phyloP scores from a whole-genome alignment of 2,329 filamentous ascomycete species.

The Neophaeococcomyces mojaviensis region DNA sequence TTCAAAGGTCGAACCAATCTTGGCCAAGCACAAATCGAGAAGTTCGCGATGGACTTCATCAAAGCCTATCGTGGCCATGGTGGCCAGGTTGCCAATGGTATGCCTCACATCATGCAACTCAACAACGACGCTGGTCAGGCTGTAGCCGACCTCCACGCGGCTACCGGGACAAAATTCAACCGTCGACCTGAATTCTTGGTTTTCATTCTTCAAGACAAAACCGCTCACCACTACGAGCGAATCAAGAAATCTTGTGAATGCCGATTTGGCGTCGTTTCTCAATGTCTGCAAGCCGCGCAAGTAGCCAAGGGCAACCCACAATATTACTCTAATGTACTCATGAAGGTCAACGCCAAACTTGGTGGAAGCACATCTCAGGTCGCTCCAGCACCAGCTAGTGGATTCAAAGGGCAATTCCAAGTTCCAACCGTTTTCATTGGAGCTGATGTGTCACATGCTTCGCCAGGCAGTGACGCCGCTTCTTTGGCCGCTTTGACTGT shows the following conservation, averaged over 20 bases:
- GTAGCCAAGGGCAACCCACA: conserved; percentile 65
- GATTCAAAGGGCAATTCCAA: conserved; percentile 25
- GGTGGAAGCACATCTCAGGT: conserved; percentile 66
- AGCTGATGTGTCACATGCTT: conserved; percentile 79
- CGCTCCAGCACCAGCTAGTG: conserved; percentile 29
- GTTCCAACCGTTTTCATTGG: conserved; percentile 75
- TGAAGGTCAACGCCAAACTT: conserved; percentile 96
- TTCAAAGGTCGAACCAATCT: conserved; percentile 49
- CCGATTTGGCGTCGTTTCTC: conserved; percentile 72
- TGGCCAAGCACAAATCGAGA: conserved; percentile 37
- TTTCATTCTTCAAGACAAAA: conserved; percentile 66
- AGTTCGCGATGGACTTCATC: conserved; percentile 55
- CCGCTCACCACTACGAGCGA: conserved; percentile 65
- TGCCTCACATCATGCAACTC: conserved; percentile 40
- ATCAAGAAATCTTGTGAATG: conserved; percentile 88
- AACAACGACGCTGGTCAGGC: conserved; percentile 44
- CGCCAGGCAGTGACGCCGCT: conserved; percentile 55
- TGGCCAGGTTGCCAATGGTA: conserved; percentile 44
- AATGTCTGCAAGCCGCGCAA: conserved; percentile 67
- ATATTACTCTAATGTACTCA: conserved; percentile 86
- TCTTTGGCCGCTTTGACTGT: conserved; percentile 86
- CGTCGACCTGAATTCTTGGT: conserved; percentile 67
- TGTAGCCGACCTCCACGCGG: conserved; percentile 49
- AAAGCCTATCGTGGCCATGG: conserved; percentile 56
- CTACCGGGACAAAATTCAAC: conserved; percentile 47